These are phyloP conservation scores for Paracorniculantispora psalliotae DNA, from an alignment of 2,329 filamentous ascomycete genomes.

Conservation along the genomic window DNA sequence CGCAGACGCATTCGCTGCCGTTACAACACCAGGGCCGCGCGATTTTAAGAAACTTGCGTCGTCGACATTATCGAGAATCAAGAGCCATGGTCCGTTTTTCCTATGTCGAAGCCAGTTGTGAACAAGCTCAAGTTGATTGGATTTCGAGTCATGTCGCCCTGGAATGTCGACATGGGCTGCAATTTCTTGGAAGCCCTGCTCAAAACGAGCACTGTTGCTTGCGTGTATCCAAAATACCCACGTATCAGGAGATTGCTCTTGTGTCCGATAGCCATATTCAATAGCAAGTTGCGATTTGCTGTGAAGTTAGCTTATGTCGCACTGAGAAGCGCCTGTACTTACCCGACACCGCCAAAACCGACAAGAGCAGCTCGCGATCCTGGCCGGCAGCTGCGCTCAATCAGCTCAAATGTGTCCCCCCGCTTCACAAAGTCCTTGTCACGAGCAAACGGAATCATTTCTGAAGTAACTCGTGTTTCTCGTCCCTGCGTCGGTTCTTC, in stretches of 20 bases:
- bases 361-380: too few relatives aligned
- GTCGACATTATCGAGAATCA: conserved; percentile 21
- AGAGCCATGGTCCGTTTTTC: conserved; percentile 19
- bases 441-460: too few relatives aligned
- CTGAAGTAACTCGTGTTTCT: too few relatives aligned
- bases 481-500: too few relatives aligned
- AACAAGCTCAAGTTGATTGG: conserved; percentile 28
- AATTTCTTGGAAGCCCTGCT: conserved; percentile 31
- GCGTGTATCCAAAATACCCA: conserved; percentile 35
- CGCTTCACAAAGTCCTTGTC: too few relatives aligned
- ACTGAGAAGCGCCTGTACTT: neutral
- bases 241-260: conserved; percentile 21
- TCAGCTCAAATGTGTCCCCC: too few relatives aligned
- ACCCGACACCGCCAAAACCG: conserved; percentile 15
- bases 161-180: conserved; percentile 26
- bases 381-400: too few relatives aligned
- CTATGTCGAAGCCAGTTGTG: conserved; percentile 23
- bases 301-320: neutral
- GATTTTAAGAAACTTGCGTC: conserved; percentile 1
- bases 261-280: conserved; percentile 29
- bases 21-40: neutral
- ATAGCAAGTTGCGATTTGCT: conserved; percentile 29
- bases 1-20: neutral
- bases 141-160: conserved; percentile 25
- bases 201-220: conserved; percentile 27